A percentile compares a stretch with the other conserved stretches of the same genome.
These are phyloP conservation scores for Austroboletus eburneus DNA, from an alignment of 768 basidiomycete genomes.

Conservation along the genomic window DNA sequence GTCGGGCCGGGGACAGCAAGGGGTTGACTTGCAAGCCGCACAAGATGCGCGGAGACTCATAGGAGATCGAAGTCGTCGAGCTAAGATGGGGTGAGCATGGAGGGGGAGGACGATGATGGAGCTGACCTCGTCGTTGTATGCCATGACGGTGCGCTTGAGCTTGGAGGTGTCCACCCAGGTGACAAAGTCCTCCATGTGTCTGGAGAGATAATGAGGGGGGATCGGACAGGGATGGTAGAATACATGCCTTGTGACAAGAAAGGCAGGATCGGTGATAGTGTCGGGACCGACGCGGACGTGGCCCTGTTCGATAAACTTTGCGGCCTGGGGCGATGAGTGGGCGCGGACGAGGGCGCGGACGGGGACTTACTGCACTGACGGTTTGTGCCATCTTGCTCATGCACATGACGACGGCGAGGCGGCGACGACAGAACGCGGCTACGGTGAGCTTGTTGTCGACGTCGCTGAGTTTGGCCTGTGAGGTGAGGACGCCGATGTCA, in stretches of 20 bases:
- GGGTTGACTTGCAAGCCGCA: too few relatives aligned
- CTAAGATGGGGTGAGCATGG: slow-evolving; percentile 39
- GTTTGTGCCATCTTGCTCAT: slow-evolving; percentile 94
- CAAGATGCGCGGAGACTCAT: slow-evolving; percentile 29
- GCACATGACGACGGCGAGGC: slow-evolving; percentile 90
- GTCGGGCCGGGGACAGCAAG: background rate
- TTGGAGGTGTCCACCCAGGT: slow-evolving; percentile 99
- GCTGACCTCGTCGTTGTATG: slow-evolving; percentile 91
- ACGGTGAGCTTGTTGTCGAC: slow-evolving; percentile 94
- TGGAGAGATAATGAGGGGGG: slow-evolving; percentile 25
- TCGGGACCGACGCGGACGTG: slow-evolving; percentile 97
- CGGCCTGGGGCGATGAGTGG: slow-evolving; percentile 56
- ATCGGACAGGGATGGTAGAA: background rate
- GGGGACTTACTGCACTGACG: slow-evolving; percentile 76
- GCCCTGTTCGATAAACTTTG: slow-evolving; percentile 96
- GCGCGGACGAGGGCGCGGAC: slow-evolving; percentile 4
- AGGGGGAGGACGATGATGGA: background rate
- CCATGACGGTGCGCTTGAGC: slow-evolving; percentile 91
- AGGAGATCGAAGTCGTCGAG: slow-evolving; percentile 93
- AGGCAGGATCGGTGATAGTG: slow-evolving; percentile 94
- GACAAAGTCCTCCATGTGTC: slow-evolving; percentile 99
- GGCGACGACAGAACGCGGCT: slow-evolving; percentile 86
- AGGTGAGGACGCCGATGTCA: slow-evolving; percentile 91
- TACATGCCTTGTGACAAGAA: slow-evolving; percentile 79
- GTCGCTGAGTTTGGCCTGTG: slow-evolving; percentile 86